Base-by-base conservation (phyloP, 306 rosid genomes). In the Urtica urens region DNA sequence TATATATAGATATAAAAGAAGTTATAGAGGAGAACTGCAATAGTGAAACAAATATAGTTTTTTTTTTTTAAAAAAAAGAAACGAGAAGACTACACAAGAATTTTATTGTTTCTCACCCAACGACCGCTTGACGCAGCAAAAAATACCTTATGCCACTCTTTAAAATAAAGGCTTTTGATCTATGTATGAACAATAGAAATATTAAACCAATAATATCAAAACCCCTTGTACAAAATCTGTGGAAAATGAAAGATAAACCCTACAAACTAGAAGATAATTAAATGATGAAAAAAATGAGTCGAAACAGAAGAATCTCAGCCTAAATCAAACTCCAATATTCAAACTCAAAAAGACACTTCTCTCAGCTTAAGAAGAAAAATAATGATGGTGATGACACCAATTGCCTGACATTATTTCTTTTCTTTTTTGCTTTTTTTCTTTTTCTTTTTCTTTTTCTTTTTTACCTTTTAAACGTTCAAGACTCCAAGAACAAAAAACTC, bases 221-320 rank as follows among this genome's bases (percentile, higher is more conserved):
- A 38, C 54, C 69, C 65, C 71, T 12, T 10, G 57, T 65, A 78
- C 94, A 75, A 75, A 74, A 84, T 43, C 81, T 71, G 69, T 60
- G 67, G 57, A 16, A 35, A 72, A 22, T 25, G 55, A 62, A 34
- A 19, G 62, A 58, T 63, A 57, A 54, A 28, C 44, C 79, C 86
- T 80, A 74, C 54, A 11, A 54, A 16, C 11, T 29, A 69, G 64
- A 49, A 48, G 55, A 39, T 52, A 27, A 58, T 58, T 62, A 63
- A 64, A 58, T 60, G 28, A 56, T 51, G 61, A 47, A 62, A 56
- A 72, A 50, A 3, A 16, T 10, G n/a, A 9, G n/a, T 3, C 15
- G 40, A 9, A 9, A 35, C 11, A 35, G 10, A 35, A 35, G 11
- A 3, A 46, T 55, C 65, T 54, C 41, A 14, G 58, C 53, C 76